These are phyloP conservation scores for Mycena kentingensis DNA, from an alignment of 768 basidiomycete species.

Conservation along the genomic window DNA sequence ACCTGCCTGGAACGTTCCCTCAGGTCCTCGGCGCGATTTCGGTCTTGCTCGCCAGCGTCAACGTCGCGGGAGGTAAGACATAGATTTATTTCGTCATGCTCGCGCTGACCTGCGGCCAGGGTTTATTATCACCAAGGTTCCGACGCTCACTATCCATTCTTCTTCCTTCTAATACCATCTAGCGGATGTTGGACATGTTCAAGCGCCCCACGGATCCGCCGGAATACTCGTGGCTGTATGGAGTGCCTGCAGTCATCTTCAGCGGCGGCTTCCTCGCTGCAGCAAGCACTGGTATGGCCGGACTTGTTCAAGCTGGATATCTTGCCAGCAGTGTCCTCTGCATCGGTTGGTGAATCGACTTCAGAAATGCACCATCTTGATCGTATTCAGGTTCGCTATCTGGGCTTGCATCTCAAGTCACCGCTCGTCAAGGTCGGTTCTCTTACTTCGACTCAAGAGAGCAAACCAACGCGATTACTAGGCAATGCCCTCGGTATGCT, in stretches of 20 bases:
- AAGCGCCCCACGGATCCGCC: constrained; percentile 87
- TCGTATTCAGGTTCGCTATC: constrained; percentile 65
- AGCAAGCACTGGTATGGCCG: constrained; percentile 81
- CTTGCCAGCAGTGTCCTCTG: constrained; percentile 83
- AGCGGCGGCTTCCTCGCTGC: constrained; percentile 82
- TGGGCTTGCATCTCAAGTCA: constrained; percentile 75
- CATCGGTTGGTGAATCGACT: constrained; percentile 52
- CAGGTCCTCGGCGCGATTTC: constrained; percentile 79
- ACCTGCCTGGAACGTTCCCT: constrained; percentile 77
- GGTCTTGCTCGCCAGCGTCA: constrained; percentile 85
- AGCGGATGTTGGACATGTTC: constrained; percentile 93
- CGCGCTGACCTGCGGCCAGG: not conserved
- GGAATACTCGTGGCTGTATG: constrained; percentile 84
- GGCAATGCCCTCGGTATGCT: constrained; percentile 82
- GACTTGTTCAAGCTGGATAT: constrained; percentile 87
- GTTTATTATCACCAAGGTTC: constrained; percentile 72
- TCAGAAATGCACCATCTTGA: not conserved
- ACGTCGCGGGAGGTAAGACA: constrained; percentile 71
- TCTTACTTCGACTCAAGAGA: not conserved
- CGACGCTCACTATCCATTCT: not conserved
- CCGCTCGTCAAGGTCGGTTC: constrained; percentile 69
- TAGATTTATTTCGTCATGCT: not conserved
- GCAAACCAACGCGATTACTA: not conserved
- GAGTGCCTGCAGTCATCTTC: constrained; percentile 77
- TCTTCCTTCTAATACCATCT: not conserved